These are phyloP conservation scores for Fusarium gaditjirri DNA, from an alignment of 2,329 filamentous ascomycete genomes.

Conservation along the genomic window DNA sequence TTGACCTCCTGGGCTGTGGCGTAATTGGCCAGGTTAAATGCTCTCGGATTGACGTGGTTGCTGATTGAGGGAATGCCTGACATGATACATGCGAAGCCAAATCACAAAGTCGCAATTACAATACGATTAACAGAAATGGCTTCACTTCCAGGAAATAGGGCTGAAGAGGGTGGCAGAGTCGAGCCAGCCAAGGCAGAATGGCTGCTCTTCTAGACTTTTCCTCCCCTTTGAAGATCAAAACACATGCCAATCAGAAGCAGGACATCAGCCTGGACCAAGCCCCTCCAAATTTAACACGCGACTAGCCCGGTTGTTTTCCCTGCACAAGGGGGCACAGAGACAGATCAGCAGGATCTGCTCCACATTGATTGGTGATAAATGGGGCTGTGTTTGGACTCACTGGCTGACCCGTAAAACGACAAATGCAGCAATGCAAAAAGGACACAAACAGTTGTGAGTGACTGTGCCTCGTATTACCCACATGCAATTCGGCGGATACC, in stretches of 20 bases:
- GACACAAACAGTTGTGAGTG: neutral
- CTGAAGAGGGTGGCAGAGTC: neutral
- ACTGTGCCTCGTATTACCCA: neutral
- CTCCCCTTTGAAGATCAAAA: neutral
- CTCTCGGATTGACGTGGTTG: neutral
- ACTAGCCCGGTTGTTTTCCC: neutral
- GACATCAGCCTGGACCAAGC: neutral
- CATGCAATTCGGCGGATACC: neutral
- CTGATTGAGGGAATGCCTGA: neutral
- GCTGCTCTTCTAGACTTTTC: neutral
- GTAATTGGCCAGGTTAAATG: neutral
- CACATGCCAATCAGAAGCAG: neutral
- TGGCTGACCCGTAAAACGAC: neutral
- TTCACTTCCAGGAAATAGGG: neutral
- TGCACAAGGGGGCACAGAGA: neutral
- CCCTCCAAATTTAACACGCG: conserved; percentile 7
- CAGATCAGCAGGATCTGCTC: neutral
- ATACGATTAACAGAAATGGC: neutral
- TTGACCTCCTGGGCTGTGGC: neutral
- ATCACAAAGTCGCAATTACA: neutral
- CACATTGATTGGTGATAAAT: neutral
- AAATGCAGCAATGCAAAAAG: neutral
- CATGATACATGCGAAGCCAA: neutral
- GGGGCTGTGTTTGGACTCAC: neutral
- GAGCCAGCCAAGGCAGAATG: neutral